Percentiles rank a stretch among this genome's conserved stretches.
Evolutionary conservation across 495 filamentous ascomycete species (phyloP).

Genomic region (Rostrohypoxylon terebratum): DNA sequence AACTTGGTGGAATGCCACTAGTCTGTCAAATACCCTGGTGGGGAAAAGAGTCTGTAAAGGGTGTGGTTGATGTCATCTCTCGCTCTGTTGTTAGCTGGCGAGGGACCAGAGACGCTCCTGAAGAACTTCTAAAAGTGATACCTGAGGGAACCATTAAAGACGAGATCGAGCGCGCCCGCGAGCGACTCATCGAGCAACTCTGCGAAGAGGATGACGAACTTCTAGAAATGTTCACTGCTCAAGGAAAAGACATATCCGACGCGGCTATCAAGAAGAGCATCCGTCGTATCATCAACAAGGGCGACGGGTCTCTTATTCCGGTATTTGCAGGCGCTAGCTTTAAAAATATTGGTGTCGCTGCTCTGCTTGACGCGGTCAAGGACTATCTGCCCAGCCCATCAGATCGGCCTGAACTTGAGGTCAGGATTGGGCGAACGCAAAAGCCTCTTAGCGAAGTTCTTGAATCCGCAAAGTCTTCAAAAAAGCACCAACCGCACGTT

Average conservation of each 20-base stretch:
- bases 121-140: slow-evolving; percentile 26
- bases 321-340: slow-evolving; percentile 94
- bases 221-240: slow-evolving; percentile 83
- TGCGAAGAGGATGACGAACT: slow-evolving; percentile 89
- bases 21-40: slow-evolving; percentile 98
- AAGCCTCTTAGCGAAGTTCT: slow-evolving; percentile 65
- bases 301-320: slow-evolving; percentile 75
- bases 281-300: slow-evolving; percentile 74
- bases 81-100: slow-evolving; percentile 54
- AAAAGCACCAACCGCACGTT: slow-evolving; percentile 63
- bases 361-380: slow-evolving; percentile 86
- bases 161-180: slow-evolving; percentile 81
- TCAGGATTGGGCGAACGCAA: slow-evolving; percentile 71
- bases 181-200: slow-evolving; percentile 81
- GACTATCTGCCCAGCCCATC: slow-evolving; percentile 86
- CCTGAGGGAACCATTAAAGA: slow-evolving; percentile 60
- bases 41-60: slow-evolving; percentile 78
- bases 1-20: slow-evolving; percentile 85
- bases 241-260: slow-evolving; percentile 76
- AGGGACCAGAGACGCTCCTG: slow-evolving; percentile 42
- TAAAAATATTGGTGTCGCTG: slow-evolving; percentile 93
- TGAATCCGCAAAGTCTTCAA: slow-evolving; percentile 57
- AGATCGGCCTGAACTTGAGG: slow-evolving; percentile 81
- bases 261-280: slow-evolving; percentile 77
- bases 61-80: slow-evolving; percentile 84